phyloP scores from a whole-genome alignment of 163 green algal genomes.

The Prototheca cutis region DNA sequence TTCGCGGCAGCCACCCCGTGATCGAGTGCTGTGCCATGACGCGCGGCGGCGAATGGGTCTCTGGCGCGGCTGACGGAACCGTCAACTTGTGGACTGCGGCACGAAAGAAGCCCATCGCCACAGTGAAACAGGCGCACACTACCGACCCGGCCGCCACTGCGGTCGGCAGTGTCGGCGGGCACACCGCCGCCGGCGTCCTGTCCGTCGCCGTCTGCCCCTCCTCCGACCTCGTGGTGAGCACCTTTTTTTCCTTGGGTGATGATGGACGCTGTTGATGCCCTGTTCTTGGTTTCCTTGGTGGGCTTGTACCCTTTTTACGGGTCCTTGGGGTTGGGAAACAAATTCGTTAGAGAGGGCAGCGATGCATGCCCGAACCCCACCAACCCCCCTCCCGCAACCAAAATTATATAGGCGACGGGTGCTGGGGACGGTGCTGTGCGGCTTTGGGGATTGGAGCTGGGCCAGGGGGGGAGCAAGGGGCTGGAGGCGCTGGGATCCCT shows the following conservation, averaged over 20 bases:
- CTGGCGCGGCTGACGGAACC: slow-evolving; percentile 61
- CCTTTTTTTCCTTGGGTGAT: neutral
- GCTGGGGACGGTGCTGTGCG: slow-evolving; percentile 77
- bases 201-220: slow-evolving; percentile 59
- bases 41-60: slow-evolving; percentile 66
- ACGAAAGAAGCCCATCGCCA: slow-evolving; percentile 75
- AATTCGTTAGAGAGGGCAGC: too few species aligned
- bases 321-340: too few species aligned
- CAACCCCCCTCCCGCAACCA: too few species aligned
- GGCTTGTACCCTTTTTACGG: too few species aligned
- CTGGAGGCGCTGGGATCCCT: slow-evolving; percentile 49
- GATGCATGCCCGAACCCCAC: too few species aligned
- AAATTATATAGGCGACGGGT: slow-evolving; percentile 77
- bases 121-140: slow-evolving; percentile 52
- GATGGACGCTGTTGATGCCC: slow-evolving; percentile 4
- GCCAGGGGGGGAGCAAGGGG: slow-evolving; percentile 6
- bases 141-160: neutral
- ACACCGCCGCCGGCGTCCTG: slow-evolving; percentile 62
- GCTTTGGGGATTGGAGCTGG: slow-evolving; percentile 60
- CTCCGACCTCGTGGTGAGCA: slow-evolving; percentile 64
- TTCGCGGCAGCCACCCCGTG: slow-evolving; percentile 17
- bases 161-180: slow-evolving; percentile 22
- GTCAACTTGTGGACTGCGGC: slow-evolving; percentile 57
- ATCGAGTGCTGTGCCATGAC: slow-evolving; percentile 59
- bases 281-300: too few species aligned